Evolutionary conservation across 176 grass and related monocot genomes (phyloP).

Genomic region (Musa itinerans): DNA sequence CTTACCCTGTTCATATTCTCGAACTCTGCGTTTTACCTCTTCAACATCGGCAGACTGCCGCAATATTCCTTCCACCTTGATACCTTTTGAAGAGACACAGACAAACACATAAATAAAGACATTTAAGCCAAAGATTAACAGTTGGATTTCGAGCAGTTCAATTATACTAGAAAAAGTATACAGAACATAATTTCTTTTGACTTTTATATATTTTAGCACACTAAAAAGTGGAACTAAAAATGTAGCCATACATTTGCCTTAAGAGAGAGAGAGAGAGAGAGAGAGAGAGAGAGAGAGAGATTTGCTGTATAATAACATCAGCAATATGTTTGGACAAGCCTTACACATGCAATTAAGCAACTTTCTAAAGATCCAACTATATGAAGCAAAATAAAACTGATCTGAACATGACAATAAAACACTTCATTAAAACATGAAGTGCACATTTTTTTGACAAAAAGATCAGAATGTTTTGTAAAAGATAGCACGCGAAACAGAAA

Average conservation of each 20-base stretch:
- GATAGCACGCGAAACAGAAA: constrained; percentile 13
- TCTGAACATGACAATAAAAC: not conserved
- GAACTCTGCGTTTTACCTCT: constrained; percentile 91
- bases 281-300: not conserved
- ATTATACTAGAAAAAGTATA: not conserved
- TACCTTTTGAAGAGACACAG: constrained; percentile 36
- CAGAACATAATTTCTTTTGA: not conserved
- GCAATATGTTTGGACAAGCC: not conserved
- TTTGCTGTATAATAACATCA: not conserved
- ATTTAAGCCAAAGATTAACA: not conserved
- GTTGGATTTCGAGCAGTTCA: not conserved
- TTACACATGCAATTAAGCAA: not conserved
- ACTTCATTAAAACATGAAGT: not conserved
- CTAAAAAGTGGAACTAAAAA: not conserved
- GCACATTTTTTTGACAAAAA: not conserved
- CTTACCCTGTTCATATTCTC: constrained; percentile 88
- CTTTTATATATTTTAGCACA: not conserved
- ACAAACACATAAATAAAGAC: not conserved
- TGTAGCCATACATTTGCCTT: not conserved
- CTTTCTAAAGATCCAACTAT: not conserved
- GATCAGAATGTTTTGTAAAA: not conserved
- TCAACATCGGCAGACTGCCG: constrained; percentile 98
- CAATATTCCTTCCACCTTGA: constrained; percentile 91
- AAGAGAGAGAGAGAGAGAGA: not conserved
- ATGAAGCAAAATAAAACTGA: not conserved